Conservation (phyloP, 169 alveolate species). For the Eimeria praecox region DNA sequence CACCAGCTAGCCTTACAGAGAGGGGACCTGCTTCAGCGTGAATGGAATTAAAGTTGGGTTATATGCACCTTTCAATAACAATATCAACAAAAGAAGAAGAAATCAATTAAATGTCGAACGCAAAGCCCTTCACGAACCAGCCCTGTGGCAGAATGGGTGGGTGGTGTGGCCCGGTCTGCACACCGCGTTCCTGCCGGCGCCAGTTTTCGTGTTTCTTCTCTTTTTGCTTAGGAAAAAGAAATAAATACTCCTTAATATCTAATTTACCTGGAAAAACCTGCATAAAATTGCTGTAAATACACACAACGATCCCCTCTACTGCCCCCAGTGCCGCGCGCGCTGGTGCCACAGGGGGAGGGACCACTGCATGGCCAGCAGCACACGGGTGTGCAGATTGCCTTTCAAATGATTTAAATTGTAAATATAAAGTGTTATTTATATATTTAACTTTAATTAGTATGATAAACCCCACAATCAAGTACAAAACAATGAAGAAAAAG, state of each 20-base stretch:
- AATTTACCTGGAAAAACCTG: neutral
- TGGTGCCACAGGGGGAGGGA: constrained; percentile 19
- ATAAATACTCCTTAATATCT: neutral
- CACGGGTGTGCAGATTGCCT: neutral
- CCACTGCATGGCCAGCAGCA: constrained; percentile 25
- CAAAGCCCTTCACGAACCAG: neutral
- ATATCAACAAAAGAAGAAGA: neutral
- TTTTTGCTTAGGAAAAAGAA: neutral
- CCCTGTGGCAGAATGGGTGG: neutral
- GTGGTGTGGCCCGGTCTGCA: constrained; percentile 35
- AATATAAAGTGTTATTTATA: neutral
- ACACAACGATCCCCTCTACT: neutral
- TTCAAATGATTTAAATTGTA: neutral
- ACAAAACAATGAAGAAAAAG: neutral
- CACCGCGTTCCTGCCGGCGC: neutral
- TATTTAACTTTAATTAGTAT: neutral
- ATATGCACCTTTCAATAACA: constrained; percentile 23
- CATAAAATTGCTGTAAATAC: neutral
- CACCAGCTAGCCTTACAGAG: constrained; percentile 51
- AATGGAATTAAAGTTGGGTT: neutral
- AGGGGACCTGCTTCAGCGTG: constrained; percentile 22
- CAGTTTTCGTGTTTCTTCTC: neutral
- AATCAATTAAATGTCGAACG: neutral
- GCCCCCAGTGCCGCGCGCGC: neutral
- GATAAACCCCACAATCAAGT: neutral